Evolutionary conservation across 805 yeast genomes (phyloP), one percentile per base, ranked within the genome.

Genomic region (Saccharomycopsis schoenii): DNA sequence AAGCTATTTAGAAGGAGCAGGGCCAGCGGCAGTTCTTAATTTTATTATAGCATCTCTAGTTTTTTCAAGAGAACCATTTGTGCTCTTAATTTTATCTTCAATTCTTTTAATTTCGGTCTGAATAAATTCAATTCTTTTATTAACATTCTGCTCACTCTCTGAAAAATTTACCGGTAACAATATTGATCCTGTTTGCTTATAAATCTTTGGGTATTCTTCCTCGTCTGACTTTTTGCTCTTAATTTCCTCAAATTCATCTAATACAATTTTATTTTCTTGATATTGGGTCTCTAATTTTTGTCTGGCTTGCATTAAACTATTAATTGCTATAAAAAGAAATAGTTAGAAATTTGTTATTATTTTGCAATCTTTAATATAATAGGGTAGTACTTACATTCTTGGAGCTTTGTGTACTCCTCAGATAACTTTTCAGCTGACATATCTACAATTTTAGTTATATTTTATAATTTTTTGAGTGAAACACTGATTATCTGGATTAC

Each of bases 241-340:
- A 10, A 62, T 55, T 25, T 34, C 47, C 36, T 80, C 82, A 68
- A 94, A 88, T 73, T 94, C 99, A 61, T 82, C 85, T 66, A 84
- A 79, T 15, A 94, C 99, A 57, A 94, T 92, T 68, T 84, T 84
- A 72, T 92, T 92, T 72, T 94, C 99, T 73, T 94, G 99, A 67
- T 78, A 82, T 74, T 94, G 99, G 1, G 97, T 89, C 70, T 94
- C 99, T 55, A 94, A 80, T 69, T 85, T 83, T 66, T 93, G 96
- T 68, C 98, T 84, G 12, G 90, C 83, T 4, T 82, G 76, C 42
- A 91, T 78, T 24, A 55, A 39, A 37, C 34, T 19, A 55, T 14
- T 15, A 37, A 37, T 55, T 36, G 47, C 50, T 34, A 39, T 36
- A 36, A 34, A 55, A 39, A 14, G 6, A 21, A 39, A 11, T 10